phyloP scores from a whole-genome alignment of 2,329 filamentous ascomycete genomes.

The Talaromyces sp. region DNA sequence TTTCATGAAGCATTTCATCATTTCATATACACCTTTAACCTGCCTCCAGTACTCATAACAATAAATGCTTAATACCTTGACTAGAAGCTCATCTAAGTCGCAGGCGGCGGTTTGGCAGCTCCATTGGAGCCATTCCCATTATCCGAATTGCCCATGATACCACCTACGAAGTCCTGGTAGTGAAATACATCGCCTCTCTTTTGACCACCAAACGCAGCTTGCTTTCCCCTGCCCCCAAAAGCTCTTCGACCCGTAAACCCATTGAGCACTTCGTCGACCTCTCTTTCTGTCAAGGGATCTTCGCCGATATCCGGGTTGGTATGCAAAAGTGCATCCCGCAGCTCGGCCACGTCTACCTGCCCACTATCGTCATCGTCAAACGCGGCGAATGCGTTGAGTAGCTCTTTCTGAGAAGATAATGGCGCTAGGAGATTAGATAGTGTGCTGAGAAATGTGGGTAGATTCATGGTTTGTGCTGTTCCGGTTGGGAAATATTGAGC shows the following conservation, averaged over 20 bases:
- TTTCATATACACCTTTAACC: neutral
- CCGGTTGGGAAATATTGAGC: conserved; percentile 76
- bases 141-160: conserved; percentile 55
- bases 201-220: conserved; percentile 48
- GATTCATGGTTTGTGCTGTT: conserved; percentile 67
- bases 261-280: conserved; percentile 81
- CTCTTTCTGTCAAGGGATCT: conserved; percentile 60
- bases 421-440: conserved; percentile 70
- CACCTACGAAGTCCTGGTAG: conserved; percentile 86
- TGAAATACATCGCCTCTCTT: conserved; percentile 84
- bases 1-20: neutral
- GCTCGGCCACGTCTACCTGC: conserved; percentile 77
- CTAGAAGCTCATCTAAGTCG: neutral
- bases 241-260: conserved; percentile 81
- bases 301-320: conserved; percentile 73
- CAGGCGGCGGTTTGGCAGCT: conserved; percentile 5
- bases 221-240: conserved; percentile 60
- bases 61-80: neutral
- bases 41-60: neutral
- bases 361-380: conserved; percentile 96
- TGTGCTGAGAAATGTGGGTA: conserved; percentile 81
- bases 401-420: conserved; percentile 72
- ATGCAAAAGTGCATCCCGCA: conserved; percentile 77
- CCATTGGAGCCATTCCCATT: conserved; percentile 25
- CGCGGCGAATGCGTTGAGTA: conserved; percentile 85